Evolutionary conservation across 2,329 filamentous ascomycete genomes (phyloP).

Genomic region (Sporothrix phasma): DNA sequence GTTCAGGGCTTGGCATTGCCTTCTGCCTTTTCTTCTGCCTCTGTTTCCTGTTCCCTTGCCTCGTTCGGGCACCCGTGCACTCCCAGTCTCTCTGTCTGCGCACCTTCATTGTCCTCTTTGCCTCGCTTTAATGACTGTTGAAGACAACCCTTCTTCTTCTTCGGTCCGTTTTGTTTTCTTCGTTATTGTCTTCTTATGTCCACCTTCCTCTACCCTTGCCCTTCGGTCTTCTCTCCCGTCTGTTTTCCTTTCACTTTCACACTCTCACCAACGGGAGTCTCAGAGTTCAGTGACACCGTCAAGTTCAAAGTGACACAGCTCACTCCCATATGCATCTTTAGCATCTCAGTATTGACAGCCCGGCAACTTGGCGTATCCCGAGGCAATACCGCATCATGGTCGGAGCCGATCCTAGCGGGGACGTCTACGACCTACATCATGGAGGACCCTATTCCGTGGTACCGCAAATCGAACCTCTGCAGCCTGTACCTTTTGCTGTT

Average conservation of each 20-base stretch:
- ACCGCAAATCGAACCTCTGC: conserved; percentile 46
- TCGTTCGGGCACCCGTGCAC: no score
- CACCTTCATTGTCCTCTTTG: background rate
- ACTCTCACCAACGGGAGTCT: background rate
- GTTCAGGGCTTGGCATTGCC: background rate
- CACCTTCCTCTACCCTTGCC: background rate
- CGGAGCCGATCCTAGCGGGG: background rate
- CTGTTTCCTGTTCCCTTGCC: no score
- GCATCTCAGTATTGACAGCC: background rate
- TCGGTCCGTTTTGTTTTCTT: no score
- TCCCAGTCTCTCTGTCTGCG: background rate
- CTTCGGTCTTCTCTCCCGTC: background rate
- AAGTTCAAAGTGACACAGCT: background rate
- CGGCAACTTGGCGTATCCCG: background rate
- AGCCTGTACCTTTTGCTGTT: conserved; percentile 45
- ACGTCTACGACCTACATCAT: conserved; percentile 29
- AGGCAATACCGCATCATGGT: conserved; percentile 11
- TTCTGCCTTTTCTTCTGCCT: background rate
- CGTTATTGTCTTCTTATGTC: background rate
- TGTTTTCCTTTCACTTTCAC: background rate
- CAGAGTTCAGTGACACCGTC: background rate
- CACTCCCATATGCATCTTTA: background rate
- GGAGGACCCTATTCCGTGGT: conserved; percentile 38
- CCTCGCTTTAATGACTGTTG: background rate
- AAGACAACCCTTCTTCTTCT: no score